Base-by-base conservation (phyloP, 2,329 filamentous ascomycete species). In the Ceratocystis destructans region DNA sequence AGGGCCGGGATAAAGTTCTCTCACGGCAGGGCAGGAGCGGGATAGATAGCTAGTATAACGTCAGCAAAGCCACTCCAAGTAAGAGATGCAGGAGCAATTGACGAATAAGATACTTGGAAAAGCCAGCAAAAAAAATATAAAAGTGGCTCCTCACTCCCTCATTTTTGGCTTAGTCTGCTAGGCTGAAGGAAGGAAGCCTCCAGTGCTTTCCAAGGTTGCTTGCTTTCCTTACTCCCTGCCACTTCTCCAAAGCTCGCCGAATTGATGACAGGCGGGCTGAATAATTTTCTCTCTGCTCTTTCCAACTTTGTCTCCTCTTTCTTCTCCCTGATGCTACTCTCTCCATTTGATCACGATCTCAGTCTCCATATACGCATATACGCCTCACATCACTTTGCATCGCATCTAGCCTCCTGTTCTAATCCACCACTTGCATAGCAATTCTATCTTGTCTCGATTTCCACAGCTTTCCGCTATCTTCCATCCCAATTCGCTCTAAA, bases 181-280 rank as follows among this genome's bases (percentile, higher is more conserved):
- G 53, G 33, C 12, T 12, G 53, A 59, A 59, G 28, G 53, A 59
- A 59, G 28, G 53, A 37, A 59, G 53, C 28, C 53, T 59, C 53
- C 53, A 33, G 28, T 59, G 53, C 53, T 33, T 59, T 17, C 53
- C 4, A n/a, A 59, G 12, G 53, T 25, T 25, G 22, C 22, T 59
- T 33, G 7, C 28, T 59, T 59, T 25, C 53, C 28, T 59, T 15
- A 25, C 53, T 59, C 53, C 53, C 28, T 59, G 53, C 53, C 53
- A 59, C 33, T 59, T 31, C 53, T 28, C 53, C 37, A 41, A 59
- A 59, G 53, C 28, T 59, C 6, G 53, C 53, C 15, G 17, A 59
- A 53, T 28, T 53, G 20, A 28, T 28, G 20, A 53, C 48, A 20
- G 25, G 20, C 48, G 20, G 48, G n/a, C 15, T 53, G 48, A 25